Evolutionary conservation across 495 filamentous ascomycete genomes (phyloP), one percentile per base, ranked within the genome.

Genomic region (Xylaria grammica): DNA sequence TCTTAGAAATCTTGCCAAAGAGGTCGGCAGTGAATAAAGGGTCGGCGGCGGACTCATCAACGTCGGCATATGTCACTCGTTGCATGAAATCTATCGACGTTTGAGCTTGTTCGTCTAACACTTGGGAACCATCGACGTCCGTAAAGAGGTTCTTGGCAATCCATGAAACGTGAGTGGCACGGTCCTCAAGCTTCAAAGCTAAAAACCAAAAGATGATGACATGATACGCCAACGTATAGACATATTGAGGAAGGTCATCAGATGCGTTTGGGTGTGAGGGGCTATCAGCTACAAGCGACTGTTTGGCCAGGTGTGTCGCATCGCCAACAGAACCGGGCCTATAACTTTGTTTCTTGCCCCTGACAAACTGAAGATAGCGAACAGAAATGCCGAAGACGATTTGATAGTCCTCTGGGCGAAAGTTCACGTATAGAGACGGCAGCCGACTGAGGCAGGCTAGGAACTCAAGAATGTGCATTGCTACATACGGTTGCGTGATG

Each of bases 61-160:
- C 83, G 74, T 97, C 92, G 0, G 92, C 92, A 74, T 89, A 97
- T 11, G 93, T 88, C 42, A 93, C 89, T 63, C 93, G 84, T 69
- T 97, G 93, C 90, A 99, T 94, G 81, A 98, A 90, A 74, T 99
- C 96, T 44, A 97, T 88, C 24, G 94, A 94, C 13, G 97, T 91
- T 62, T 94, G 87, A 32, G 92, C 94, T 71, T 97, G 94, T 73
- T 98, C 94, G 67, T 98, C 96, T 20, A 95, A 83, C 27, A 85
- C 86, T 30, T 91, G 86, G 27, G 85, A 87, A 6, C 91, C 92
- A 66, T 89, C 82, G 19, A 85, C 84, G 68, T 96, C 90, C 4
- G 82, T 85, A 26, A 91, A 90, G 30, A 99, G 82, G 62, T 91
- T 90, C 72, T 90, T 93, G n/a, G 91, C 89, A 65, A 98, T 97